These are phyloP conservation scores for Lodderomyces theae DNA, from an alignment of 1,139 yeast genomes.

Conservation along the genomic window DNA sequence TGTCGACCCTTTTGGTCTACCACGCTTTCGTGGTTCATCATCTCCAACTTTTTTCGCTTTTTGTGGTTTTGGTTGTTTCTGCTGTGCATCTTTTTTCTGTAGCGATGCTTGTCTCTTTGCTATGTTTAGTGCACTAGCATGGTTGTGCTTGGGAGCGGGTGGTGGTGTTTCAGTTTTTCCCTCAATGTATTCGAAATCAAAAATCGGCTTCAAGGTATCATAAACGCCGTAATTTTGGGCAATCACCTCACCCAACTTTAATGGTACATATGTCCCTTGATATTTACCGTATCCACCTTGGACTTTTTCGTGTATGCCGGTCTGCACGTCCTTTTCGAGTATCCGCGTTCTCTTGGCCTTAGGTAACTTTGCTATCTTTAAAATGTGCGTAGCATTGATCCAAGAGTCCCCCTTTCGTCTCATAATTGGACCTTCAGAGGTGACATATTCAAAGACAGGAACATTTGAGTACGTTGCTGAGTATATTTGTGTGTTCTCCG, in stretches of 20 bases:
- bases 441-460: conserved; percentile 67
- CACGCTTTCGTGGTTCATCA: conserved; percentile 45
- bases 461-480: conserved; percentile 84
- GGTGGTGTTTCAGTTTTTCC: conserved; percentile 68
- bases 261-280: conserved; percentile 94
- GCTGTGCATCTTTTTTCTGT: conserved; percentile 11
- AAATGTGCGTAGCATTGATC: conserved; percentile 88
- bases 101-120: conserved; percentile 40
- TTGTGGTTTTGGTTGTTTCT: conserved; percentile 7
- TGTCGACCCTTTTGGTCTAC: conserved; percentile 43
- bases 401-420: conserved; percentile 75
- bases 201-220: conserved; percentile 63
- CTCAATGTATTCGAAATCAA: conserved; percentile 57
- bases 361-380: conserved; percentile 84
- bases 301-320: conserved; percentile 84
- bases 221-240: conserved; percentile 74
- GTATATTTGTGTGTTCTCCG: conserved; percentile 47
- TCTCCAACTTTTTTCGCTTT: conserved; percentile 1
- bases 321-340: conserved; percentile 82
- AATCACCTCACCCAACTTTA: conserved; percentile 57
- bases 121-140: conserved; percentile 55
- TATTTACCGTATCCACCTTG: conserved; percentile 95
- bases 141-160: conserved; percentile 81
- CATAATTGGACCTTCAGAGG: conserved; percentile 78
- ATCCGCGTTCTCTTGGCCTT: conserved; percentile 83